Base-by-base conservation (phyloP, 140 eudicot genomes). In the Senecio squalidus region DNA sequence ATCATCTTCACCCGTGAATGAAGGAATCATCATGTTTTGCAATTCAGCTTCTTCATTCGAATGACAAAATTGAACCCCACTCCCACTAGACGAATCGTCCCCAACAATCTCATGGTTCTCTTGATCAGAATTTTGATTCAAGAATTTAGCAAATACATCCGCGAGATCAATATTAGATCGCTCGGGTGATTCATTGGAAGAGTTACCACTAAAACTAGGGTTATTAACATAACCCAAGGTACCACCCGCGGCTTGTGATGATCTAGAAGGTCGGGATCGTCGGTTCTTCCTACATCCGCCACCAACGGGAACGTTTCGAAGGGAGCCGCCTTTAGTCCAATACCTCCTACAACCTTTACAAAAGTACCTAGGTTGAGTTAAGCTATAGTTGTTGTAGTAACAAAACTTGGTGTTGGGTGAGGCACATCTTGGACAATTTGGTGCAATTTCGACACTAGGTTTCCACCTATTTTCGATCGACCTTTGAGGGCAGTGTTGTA, bases 241-340 rank as follows among this genome's bases (percentile, higher is more conserved):
- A 22, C 50, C 47, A 40, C 26, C 34, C 31, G 45, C 59, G 11
- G 50, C 33, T 9, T 60, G 74, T 34, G 69, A 20, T 1, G 62
- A 68, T 31, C 71, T 58, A 0, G 66, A 14, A 6, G 80, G 57
- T 43, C 78, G 51, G 5, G 76, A 67, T 27, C 89, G 60, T 18
- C 86, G 62, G 34, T 75, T 81, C 51, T 70, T 81, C 15, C 88
- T 78, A 48, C 94, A 78, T 6, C 94, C 94, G 1, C 94, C 88
- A 2, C 94, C 94, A 0, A 84, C 74, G 0, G 94, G 94, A 5
- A 84, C 89, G 43, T 81, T 84, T 2, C 94, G 64, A 10, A 84
- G 81, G 36, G 94, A 84, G 24, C 94, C 89, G 4, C 94, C 94
- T 78, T 78, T 78, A 60, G 94, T 84, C 94, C 94, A 84, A 29